A percentile compares a stretch with the other conserved stretches of the same genome.
Evolutionary conservation across 768 basidiomycete genomes (phyloP).

Genomic region (Sistotremastrum suecicum): DNA sequence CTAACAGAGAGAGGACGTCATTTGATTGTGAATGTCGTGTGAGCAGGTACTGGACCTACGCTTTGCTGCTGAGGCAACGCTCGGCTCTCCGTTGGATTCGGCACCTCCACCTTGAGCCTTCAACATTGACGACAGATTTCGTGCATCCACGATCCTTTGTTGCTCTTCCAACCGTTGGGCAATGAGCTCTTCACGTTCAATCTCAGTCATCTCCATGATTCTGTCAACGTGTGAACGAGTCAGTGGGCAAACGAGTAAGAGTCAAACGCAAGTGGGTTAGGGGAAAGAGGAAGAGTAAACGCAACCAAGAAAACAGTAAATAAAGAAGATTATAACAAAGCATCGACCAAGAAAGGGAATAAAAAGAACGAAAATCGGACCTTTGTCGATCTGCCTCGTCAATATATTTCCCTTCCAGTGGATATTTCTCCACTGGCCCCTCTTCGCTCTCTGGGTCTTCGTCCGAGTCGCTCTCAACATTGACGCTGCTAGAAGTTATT

Average conservation of each 20-base stretch:
- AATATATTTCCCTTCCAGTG: constrained; percentile 81
- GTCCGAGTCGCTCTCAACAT: constrained; percentile 30
- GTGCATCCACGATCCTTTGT: constrained; percentile 58
- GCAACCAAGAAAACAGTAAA: constrained; percentile 6
- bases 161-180: constrained; percentile 69
- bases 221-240: constrained; percentile 25
- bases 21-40: neutral
- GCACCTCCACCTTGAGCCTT: constrained; percentile 40
- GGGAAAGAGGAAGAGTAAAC: constrained; percentile 1
- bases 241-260: constrained; percentile 1
- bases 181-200: constrained; percentile 80
- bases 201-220: constrained; percentile 65
- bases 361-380: constrained; percentile 33
- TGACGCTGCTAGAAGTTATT: neutral
- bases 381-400: constrained; percentile 70
- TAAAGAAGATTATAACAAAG: constrained; percentile 3
- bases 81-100: constrained; percentile 27
- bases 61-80: constrained; percentile 61
- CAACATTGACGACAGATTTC: constrained; percentile 60
- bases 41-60: constrained; percentile 29
- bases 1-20: constrained; percentile 20
- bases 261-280: constrained; percentile 13
- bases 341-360: constrained; percentile 2
- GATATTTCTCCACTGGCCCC: constrained; percentile 46
- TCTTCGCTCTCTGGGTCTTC: constrained; percentile 50